A percentile compares a stretch with the other conserved stretches of the same genome.
Evolutionary conservation across 352 stramenopile species (phyloP).

Genomic region (Pythium rishiriense): DNA sequence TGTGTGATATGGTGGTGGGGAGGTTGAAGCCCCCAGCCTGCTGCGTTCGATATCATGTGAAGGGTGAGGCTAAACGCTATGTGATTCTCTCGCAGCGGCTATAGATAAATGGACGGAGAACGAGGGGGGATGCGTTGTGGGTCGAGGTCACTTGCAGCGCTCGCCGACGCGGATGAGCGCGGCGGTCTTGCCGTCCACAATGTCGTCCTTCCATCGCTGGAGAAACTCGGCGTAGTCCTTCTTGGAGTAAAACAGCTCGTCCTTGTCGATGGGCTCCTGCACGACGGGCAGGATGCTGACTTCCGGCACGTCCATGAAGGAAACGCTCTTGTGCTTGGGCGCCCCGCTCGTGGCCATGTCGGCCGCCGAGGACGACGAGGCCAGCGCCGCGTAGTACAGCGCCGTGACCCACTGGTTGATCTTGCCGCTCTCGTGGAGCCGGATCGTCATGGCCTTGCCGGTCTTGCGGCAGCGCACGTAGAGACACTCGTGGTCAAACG

Average conservation of each 20-base stretch:
- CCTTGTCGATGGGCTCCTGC: conserved; percentile 28
- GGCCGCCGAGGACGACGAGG: conserved; percentile 1
- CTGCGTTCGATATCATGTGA: too few species aligned
- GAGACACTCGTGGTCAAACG: conserved; percentile 32
- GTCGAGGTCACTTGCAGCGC: conserved; percentile 24
- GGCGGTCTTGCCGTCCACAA: conserved; percentile 21
- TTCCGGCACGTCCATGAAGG: conserved; percentile 28
- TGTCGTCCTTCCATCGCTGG: conserved; percentile 31
- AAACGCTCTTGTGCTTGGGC: conserved; percentile 30
- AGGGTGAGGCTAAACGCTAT: background rate
- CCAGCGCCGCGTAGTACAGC: conserved; percentile 30
- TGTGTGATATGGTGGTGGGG: background rate
- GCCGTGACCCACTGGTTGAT: conserved; percentile 36
- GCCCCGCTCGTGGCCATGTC: conserved; percentile 12
- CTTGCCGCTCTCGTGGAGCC: conserved; percentile 30
- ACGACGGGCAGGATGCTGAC: conserved; percentile 27
- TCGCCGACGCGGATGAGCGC: conserved; percentile 26
- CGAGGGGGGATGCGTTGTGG: background rate
- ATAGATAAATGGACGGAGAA: conserved; percentile 22
- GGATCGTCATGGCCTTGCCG: conserved; percentile 24
- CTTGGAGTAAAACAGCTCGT: conserved; percentile 35
- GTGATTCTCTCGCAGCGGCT: background rate
- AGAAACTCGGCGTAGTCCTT: conserved; percentile 34
- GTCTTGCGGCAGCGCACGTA: conserved; percentile 27
- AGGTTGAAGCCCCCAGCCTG: background rate